A percentile compares a stretch with the other conserved stretches of the same genome.
Evolutionary conservation across 768 basidiomycete genomes (phyloP).

Genomic region (Sistotremastrum suecicum): DNA sequence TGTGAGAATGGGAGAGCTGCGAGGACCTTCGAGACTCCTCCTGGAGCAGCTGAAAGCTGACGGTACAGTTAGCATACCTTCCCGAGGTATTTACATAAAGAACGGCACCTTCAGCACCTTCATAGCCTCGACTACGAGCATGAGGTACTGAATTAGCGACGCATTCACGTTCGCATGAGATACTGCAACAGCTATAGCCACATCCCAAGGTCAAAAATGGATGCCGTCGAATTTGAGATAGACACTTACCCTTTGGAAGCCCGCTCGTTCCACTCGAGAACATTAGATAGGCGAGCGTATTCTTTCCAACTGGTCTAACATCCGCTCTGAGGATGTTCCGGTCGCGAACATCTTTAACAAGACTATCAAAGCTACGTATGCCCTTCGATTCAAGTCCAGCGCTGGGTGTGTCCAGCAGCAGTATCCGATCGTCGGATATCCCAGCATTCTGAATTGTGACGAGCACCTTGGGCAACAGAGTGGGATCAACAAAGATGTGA

Average conservation of each 20-base stretch:
- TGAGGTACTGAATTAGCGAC: no score
- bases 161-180: no score
- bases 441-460: constrained; percentile 22
- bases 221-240: no score
- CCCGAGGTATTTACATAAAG: no score
- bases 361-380: constrained; percentile 27
- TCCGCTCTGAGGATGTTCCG: constrained; percentile 26
- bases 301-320: constrained; percentile 28
- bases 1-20: constrained; percentile 60
- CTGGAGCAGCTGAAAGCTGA: constrained; percentile 24
- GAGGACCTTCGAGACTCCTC: constrained; percentile 33
- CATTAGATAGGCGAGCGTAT: constrained; percentile 54
- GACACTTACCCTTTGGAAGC: constrained; percentile 46
- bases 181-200: not conserved
- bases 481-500: constrained; percentile 37
- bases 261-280: constrained; percentile 75
- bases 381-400: constrained; percentile 23
- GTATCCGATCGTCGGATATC: not conserved
- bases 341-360: constrained; percentile 26
- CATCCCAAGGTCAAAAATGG: not conserved
- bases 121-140: constrained; percentile 16
- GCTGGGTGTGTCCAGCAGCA: constrained; percentile 6
- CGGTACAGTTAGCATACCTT: constrained; percentile 15
- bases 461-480: constrained; percentile 27
- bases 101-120: constrained; percentile 27